Evolutionary conservation across 1,284 basidiomycete genomes (phyloP), one percentile per base, ranked within the genome.

Genomic region (Megacollybia platyphylla): DNA sequence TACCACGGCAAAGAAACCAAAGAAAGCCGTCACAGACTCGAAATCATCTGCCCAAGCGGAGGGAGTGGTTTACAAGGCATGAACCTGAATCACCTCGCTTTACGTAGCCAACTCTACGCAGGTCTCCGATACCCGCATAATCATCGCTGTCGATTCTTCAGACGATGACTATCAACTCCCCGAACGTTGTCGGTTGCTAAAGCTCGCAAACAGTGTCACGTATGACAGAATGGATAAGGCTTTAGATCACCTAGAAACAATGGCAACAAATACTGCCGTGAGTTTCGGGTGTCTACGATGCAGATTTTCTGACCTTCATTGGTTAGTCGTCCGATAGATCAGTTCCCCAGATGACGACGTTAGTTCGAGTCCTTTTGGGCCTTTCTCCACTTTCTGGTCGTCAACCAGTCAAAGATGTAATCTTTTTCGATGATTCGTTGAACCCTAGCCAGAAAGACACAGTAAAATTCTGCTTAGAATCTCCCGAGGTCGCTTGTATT

Each of bases 221-320:
- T 93, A 87, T 55, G 90, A 96, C 54, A 74, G 87, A 47, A 92
- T 92, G 89, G 84, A 86, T 43, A 79, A 79, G 46, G 79, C 85
- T 0, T 67, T 92, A 4, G 70, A 78, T 44, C 70, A 73, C 40
- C 60, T 90, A 4, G 74, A 79, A 49, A 74, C 68, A 44, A 57
- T 51, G n/a, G 48, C 52, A n/a, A 42, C 26, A n/a, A 48, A 47
- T 29, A 42, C 50, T 26, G 54, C 48, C 39, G 52, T 55, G 31
- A 28, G 48, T 49, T 34, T 28, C 7, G 20, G 27, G 15, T 11
- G 13, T 28, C 13, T 18, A 9, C 5, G 5, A 9, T 10, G 10
- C 15, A 10, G 6, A 39, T 37, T 35, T 10, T 17, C 37, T 43
- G 15, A 44, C 28, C n/a, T 11, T 34, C 37, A 29, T 43, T 42